Base-by-base conservation (phyloP, 306 rosid species). In the Cicer judaicum region DNA sequence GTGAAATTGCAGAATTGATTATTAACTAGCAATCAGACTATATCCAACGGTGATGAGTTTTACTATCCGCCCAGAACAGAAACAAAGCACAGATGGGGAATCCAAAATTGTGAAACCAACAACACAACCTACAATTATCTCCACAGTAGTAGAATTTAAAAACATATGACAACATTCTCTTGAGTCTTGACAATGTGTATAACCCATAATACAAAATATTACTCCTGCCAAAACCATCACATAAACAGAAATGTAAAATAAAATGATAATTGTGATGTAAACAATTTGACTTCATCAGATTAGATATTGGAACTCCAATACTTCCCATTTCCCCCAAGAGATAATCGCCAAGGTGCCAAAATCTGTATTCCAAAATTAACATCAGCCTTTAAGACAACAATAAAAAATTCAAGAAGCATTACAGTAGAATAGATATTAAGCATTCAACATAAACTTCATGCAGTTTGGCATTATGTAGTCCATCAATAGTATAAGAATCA, bases 291-390 rank as follows among this genome's bases (percentile, higher is more conserved):
- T 78, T 64, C 79, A 69, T 48, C 81, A 70, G 61, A 62, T 72
- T 69, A 78, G 75, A 79, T 15, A 80, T 73, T 83, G 79, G 82
- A 81, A 79, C 78, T 64, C 76, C 82, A 68, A 75, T 67, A 87
- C 89, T 86, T 79, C 86, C 85, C 87, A 61, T 78, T 81, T 74
- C 85, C 84, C 79, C 75, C 80, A 75, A 77, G 75, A 73, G 84
- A 80, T 63, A 82, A 44, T 82, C 83, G 77, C 87, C 85, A 83
- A 55, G 75, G 83, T 29, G 85, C 84, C 70, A 60, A 76, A 77
- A 88, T 88, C 90, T 86, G 90, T 90, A 80, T 84, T 86, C 78
- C 80, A 86, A 54, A 83, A 83, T 79, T 78, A 70, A 68, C 78
- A 84, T 84, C 84, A 89, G 85, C 71, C 77, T 84, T 73, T 56